Conservation (phyloP, 2,329 filamentous ascomycete species). For the Sordariomycetes sp. region DNA sequence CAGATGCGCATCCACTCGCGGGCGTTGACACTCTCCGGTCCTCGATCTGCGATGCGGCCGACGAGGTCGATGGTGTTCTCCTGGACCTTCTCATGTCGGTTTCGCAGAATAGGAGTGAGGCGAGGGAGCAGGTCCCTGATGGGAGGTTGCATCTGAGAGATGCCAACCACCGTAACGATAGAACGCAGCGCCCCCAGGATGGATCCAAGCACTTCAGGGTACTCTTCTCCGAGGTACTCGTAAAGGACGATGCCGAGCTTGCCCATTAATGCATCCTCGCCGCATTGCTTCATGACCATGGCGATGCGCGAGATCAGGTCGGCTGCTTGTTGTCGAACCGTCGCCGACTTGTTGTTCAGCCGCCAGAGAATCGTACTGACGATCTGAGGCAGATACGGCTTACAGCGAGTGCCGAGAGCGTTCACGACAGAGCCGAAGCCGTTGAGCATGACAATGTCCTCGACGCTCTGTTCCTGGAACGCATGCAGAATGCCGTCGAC, state of each 20-base stretch:
- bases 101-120: constrained; percentile 93
- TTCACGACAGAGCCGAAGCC: constrained; percentile 98
- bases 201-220: constrained; percentile 92
- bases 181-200: constrained; percentile 91
- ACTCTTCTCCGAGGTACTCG: constrained; percentile 97
- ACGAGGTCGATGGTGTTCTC: constrained; percentile 98
- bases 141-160: constrained; percentile 95
- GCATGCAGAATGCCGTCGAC: constrained; percentile 93
- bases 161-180: constrained; percentile 96
- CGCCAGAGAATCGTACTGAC: constrained; percentile 94
- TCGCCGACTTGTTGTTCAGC: constrained; percentile 95
- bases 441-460: constrained; percentile 93
- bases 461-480: constrained; percentile 96
- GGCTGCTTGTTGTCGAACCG: constrained; percentile 91
- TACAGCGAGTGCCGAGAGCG: constrained; percentile 84
- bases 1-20: constrained; percentile 99
- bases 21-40: constrained; percentile 91
- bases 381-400: constrained; percentile 93
- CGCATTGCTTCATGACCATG: constrained; percentile 98
- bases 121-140: constrained; percentile 94
- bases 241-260: constrained; percentile 93
- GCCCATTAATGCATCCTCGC: constrained; percentile 90
- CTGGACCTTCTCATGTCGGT: constrained; percentile 97
- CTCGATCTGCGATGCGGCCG: constrained; percentile 93
- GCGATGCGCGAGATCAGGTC: constrained; percentile 95